These are phyloP conservation scores for Trichoderma virens DNA, from an alignment of 495 filamentous ascomycete genomes.

Conservation along the genomic window DNA sequence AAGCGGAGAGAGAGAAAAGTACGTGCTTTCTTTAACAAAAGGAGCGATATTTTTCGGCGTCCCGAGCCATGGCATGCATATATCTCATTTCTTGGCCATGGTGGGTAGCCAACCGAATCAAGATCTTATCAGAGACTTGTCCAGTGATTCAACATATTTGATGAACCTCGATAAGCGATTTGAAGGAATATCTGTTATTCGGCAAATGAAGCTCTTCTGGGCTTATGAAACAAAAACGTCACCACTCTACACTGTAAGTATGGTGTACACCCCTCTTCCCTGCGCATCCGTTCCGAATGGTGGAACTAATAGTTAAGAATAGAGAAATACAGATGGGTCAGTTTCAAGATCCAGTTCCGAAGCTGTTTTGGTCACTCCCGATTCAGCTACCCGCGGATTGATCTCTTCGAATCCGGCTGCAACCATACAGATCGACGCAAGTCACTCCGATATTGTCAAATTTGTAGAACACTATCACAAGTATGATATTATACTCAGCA, in stretches of 20 bases:
- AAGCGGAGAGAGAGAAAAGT: neutral
- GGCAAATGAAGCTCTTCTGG: neutral
- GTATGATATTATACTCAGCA: neutral
- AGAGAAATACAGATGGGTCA: too few species aligned
- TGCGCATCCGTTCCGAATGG: neutral
- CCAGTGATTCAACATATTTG: neutral
- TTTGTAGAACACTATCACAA: neutral
- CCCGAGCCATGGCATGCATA: neutral
- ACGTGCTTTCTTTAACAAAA: neutral
- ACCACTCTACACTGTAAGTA: neutral
- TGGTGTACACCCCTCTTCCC: too few species aligned
- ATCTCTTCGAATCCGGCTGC: neutral
- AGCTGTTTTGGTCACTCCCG: neutral
- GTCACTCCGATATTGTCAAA: neutral
- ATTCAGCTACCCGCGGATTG: neutral
- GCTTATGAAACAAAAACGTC: neutral
- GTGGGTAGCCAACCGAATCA: neutral
- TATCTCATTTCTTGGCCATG: neutral
- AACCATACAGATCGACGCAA: neutral
- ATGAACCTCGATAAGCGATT: neutral
- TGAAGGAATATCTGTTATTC: neutral
- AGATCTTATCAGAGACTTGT: neutral
- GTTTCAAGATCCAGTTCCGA: too few species aligned
- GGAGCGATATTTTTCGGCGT: neutral
- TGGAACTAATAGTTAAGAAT: too few species aligned